Conservation (phyloP, 2,329 filamentous ascomycete genomes). For the Beauveria varroae region DNA sequence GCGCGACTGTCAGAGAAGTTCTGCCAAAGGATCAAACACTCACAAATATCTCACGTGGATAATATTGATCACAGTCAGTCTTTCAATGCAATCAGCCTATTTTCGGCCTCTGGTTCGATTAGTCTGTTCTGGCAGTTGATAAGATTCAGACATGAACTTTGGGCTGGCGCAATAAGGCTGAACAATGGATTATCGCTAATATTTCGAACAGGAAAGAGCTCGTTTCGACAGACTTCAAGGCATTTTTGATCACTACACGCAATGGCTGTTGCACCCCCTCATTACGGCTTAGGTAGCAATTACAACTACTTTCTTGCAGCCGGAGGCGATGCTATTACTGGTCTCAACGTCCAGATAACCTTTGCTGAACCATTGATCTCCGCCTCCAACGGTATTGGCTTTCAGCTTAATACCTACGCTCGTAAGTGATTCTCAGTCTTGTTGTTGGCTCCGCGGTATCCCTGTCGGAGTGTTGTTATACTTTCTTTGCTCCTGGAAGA, state of each 20-base stretch:
- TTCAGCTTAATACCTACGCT: background rate
- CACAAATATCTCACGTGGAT: background rate
- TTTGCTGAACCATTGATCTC: background rate
- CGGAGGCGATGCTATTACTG: background rate
- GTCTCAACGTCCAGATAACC: background rate
- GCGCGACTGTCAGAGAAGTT: background rate
- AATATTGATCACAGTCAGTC: background rate
- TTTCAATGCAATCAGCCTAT: background rate
- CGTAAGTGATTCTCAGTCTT: background rate
- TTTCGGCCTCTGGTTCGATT: background rate
- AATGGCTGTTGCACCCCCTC: background rate
- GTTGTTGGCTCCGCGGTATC: background rate
- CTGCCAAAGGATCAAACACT: background rate
- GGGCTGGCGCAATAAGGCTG: background rate
- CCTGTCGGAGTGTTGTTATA: background rate
- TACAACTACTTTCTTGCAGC: background rate
- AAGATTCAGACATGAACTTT: background rate
- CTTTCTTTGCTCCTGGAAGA: background rate
- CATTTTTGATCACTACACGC: background rate
- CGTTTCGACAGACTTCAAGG: background rate
- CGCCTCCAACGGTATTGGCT: background rate
- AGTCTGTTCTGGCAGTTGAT: background rate
- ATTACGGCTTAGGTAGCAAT: background rate
- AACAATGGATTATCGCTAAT: background rate
- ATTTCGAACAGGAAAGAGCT: background rate